Conservation (phyloP, 345 rosid species). For the Sisymbrium irio region DNA sequence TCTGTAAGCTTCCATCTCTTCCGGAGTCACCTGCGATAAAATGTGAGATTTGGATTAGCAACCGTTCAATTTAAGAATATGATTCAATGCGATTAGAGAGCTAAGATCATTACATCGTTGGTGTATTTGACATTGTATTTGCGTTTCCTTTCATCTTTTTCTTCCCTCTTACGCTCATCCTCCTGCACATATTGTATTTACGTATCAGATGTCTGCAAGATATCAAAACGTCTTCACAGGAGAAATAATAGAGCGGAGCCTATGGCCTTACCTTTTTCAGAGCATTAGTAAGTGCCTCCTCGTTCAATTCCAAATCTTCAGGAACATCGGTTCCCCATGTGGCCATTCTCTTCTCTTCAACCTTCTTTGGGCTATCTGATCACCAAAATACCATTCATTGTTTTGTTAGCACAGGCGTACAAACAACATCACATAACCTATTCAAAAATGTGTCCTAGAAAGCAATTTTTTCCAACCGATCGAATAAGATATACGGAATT, state of each 20-base stretch:
- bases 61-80: background rate
- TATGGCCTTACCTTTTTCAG: slow-evolving; percentile 46
- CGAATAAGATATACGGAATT: background rate
- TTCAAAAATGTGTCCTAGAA: background rate
- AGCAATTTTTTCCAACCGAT: background rate
- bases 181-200: slow-evolving; percentile 51
- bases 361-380: slow-evolving; percentile 35
- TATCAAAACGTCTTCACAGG: background rate
- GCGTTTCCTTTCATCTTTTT: slow-evolving; percentile 66
- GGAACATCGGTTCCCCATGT: slow-evolving; percentile 81
- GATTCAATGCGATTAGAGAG: background rate
- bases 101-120: slow-evolving; percentile 46
- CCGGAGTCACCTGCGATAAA: slow-evolving; percentile 52
- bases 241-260: background rate
- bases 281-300: slow-evolving; percentile 56
- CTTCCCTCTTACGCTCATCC: slow-evolving; percentile 53
- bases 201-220: slow-evolving; percentile 19
- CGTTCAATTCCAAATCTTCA: slow-evolving; percentile 60
- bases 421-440: background rate
- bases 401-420: slow-evolving; percentile 6
- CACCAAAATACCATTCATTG: background rate
- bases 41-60: background rate
- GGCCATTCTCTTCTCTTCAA: slow-evolving; percentile 64
- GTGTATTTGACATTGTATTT: slow-evolving; percentile 58
- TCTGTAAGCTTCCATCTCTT: slow-evolving; percentile 57